A percentile compares a stretch with the other conserved stretches of the same genome.
Evolutionary conservation across 768 basidiomycete species (phyloP).

Genomic region (Mycena alexandri): DNA sequence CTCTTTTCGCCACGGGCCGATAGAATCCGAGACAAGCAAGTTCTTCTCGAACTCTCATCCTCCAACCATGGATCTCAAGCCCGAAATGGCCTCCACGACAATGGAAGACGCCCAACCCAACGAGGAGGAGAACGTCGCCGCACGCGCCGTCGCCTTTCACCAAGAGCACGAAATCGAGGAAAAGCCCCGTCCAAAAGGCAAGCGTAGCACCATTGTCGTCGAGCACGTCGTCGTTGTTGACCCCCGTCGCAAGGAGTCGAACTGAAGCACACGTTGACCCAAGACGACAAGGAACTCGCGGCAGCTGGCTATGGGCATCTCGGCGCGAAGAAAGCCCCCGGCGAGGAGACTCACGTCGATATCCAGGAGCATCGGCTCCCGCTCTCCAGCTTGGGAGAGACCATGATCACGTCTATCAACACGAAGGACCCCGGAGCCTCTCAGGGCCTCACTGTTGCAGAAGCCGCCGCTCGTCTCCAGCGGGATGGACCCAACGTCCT

Average conservation of each 20-base stretch:
- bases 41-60: not conserved
- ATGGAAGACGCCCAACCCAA: slow-evolving; percentile 30
- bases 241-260: slow-evolving; percentile 45
- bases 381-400: slow-evolving; percentile 54
- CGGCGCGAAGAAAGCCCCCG: slow-evolving; percentile 55
- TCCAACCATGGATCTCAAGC: slow-evolving; percentile 21
- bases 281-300: slow-evolving; percentile 74
- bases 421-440: slow-evolving; percentile 65
- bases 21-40: not conserved
- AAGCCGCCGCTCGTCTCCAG: slow-evolving; percentile 66
- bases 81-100: slow-evolving; percentile 10
- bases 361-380: slow-evolving; percentile 68
- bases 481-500: slow-evolving; percentile 72
- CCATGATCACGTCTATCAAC: slow-evolving; percentile 64
- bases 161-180: slow-evolving; percentile 55
- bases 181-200: slow-evolving; percentile 64
- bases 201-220: slow-evolving; percentile 29
- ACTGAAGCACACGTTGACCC: slow-evolving; percentile 73
- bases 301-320: slow-evolving; percentile 79
- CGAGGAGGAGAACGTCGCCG: slow-evolving; percentile 50
- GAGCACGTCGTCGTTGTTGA: not conserved
- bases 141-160: slow-evolving; percentile 67
- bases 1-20: not conserved
- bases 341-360: slow-evolving; percentile 61
- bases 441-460: slow-evolving; percentile 62